Percentiles rank a stretch among this genome's conserved stretches.
phyloP scores from a whole-genome alignment of 345 rosid genomes.

The Hibiscus mutabilis region DNA sequence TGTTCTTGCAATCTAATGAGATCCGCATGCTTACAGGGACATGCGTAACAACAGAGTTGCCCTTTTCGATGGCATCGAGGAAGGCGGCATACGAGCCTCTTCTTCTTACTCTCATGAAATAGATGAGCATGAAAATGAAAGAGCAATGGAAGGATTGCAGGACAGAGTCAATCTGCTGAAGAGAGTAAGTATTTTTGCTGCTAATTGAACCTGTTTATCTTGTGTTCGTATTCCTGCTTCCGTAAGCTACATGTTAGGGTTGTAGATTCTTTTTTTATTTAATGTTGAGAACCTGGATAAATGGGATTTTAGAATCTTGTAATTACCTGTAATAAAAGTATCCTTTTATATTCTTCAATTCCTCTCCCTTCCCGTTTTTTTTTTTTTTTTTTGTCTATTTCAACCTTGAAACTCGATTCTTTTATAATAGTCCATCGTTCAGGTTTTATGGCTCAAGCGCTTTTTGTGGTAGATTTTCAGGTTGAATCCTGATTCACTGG shows the following conservation, averaged over 20 bases:
- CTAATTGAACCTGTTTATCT: background rate
- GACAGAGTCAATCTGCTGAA: slow-evolving; percentile 82
- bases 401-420: background rate
- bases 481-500: background rate
- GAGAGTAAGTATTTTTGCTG: slow-evolving; percentile 48
- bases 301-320: background rate
- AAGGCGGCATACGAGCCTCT: slow-evolving; percentile 87
- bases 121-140: slow-evolving; percentile 88
- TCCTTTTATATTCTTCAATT: background rate
- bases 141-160: slow-evolving; percentile 89
- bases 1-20: slow-evolving; percentile 5
- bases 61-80: slow-evolving; percentile 91
- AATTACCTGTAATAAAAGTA: background rate
- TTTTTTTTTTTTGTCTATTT: too few relatives aligned
- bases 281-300: background rate
- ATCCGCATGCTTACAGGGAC: slow-evolving; percentile 42
- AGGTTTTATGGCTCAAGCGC: background rate
- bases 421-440: background rate
- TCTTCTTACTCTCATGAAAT: slow-evolving; percentile 89
- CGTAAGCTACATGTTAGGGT: background rate
- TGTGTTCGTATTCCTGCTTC: background rate
- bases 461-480: background rate
- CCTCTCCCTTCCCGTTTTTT: background rate
- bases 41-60: slow-evolving; percentile 54
- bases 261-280: too few relatives aligned